Base-by-base conservation (phyloP, 2,329 filamentous ascomycete genomes). In the Aspergillus vadensis region DNA sequence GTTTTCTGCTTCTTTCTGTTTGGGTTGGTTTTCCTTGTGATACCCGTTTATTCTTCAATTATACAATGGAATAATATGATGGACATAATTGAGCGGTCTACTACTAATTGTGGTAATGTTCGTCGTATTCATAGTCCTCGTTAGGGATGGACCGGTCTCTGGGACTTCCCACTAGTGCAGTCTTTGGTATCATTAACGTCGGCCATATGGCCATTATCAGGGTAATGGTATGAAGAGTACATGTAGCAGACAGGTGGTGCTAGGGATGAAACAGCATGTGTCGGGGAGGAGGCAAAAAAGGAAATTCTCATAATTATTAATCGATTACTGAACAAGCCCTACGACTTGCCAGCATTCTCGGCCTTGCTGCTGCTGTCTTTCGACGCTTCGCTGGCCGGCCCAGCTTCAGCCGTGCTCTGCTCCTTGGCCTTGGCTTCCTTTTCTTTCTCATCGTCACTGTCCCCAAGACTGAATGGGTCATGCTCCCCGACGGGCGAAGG, bases 401-500 rank as follows among this genome's bases (percentile, higher is more conserved):
- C 79, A 4, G 79, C 79, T 61, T 81, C 80, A 6, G 74, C 79
- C 44, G 82, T 76, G 58, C 81, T 80, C 51, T 80, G 70, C 59
- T 88, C 86, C 73, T 88, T 88, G 51, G 85, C 83, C 78, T 92
- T 95, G 15, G 81, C 77, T 56, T 93, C 91, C 68, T 90, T 77
- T 56, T 93, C 91, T 68, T 90, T 90, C 77, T 99, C 95, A 67
- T 97, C 93, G 67, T 98, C 94, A 71, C 92, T 96, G 69, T 98
- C 94, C 5, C 95, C 95, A 14, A 99, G 84, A 71, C 92, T 97
- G 79, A 99, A 99, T 0, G 95, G 95, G 72, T 99, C 95, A 69
- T 97, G 94, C 68, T 98, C 92, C 17, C 85, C 84, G 63, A 97
- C 90, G 14, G 94, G 93, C 64, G 86, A 89, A 1, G 93, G 92